Evolutionary conservation across 2,329 filamentous ascomycete genomes (phyloP).

Genomic region (Penicillium corylophilum): DNA sequence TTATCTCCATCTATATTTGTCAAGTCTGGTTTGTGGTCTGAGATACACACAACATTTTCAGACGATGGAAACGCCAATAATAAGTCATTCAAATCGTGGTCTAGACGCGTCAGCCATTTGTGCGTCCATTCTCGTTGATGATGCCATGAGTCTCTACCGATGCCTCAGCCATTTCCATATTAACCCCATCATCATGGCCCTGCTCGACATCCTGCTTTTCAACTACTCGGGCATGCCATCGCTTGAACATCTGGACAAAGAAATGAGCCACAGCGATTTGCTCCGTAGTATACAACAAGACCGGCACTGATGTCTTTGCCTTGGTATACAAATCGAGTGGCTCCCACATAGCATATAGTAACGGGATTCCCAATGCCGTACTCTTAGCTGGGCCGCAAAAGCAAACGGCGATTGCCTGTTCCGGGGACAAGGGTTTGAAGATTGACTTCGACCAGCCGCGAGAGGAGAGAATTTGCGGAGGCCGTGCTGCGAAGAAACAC

Average conservation of each 20-base stretch:
- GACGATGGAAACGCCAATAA: background rate
- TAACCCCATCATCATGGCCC: conserved; percentile 1
- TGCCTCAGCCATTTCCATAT: conserved; percentile 8
- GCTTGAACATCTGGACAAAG: conserved; percentile 37
- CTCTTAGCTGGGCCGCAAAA: conserved; percentile 75
- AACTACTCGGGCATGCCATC: conserved; percentile 28
- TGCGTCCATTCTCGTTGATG: conserved; percentile 1
- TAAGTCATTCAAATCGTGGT: background rate
- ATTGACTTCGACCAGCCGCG: conserved; percentile 21
- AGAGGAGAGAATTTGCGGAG: conserved; percentile 26
- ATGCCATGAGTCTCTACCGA: background rate
- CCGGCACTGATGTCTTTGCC: conserved; percentile 40
- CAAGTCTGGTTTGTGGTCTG: no score
- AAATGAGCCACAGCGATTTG: conserved; percentile 42
- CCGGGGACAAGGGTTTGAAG: conserved; percentile 48
- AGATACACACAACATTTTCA: background rate
- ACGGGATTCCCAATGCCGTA: conserved; percentile 66
- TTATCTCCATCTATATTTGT: no score
- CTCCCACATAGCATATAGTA: conserved; percentile 64
- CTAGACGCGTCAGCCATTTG: background rate
- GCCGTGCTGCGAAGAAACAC: conserved; percentile 51
- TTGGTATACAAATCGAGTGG: conserved; percentile 35
- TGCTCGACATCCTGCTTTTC: conserved; percentile 18
- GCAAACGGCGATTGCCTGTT: conserved; percentile 67
- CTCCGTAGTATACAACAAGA: conserved; percentile 41